phyloP scores from a whole-genome alignment of 2,329 filamentous ascomycete species.

The Amphichorda felina region DNA sequence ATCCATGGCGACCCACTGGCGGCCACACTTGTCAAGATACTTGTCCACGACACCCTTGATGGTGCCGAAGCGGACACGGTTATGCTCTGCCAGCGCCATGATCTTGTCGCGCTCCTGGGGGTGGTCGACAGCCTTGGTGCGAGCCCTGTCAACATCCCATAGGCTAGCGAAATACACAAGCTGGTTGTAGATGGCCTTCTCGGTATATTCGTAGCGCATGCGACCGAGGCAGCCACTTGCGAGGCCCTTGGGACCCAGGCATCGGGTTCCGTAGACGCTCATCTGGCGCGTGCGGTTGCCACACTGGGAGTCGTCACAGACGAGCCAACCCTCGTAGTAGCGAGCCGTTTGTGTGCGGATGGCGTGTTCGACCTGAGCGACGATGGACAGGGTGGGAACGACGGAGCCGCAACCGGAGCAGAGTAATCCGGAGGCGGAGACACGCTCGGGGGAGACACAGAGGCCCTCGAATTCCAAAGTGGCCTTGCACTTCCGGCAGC shows the following conservation, averaged over 20 bases:
- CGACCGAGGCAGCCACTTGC: conserved; percentile 74
- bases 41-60: conserved; percentile 66
- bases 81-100: conserved; percentile 65
- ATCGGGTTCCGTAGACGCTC: conserved; percentile 83
- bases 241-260: conserved; percentile 75
- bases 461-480: conserved; percentile 69
- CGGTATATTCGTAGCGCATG: conserved; percentile 80
- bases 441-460: conserved; percentile 37
- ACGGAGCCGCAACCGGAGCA: conserved; percentile 58
- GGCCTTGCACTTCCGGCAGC: conserved; percentile 70
- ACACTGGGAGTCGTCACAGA: conserved; percentile 83
- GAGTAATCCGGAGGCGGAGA: conserved; percentile 62
- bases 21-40: conserved; percentile 80
- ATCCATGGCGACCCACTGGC: conserved; percentile 92
- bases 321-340: conserved; percentile 89
- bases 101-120: conserved; percentile 48
- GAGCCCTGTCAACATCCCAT: conserved; percentile 83
- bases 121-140: conserved; percentile 29
- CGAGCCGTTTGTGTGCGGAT: conserved; percentile 65
- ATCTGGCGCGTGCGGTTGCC: conserved; percentile 82
- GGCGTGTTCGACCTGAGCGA: conserved; percentile 79
- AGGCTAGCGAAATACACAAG: conserved; percentile 74
- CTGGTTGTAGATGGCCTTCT: conserved; percentile 92
- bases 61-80: conserved; percentile 66
- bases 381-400: conserved; percentile 60